Percentiles rank a stretch among this genome's conserved stretches.
Evolutionary conservation across 164 flowering plant genomes (phyloP).

Genomic region (Buxus sempervirens): DNA sequence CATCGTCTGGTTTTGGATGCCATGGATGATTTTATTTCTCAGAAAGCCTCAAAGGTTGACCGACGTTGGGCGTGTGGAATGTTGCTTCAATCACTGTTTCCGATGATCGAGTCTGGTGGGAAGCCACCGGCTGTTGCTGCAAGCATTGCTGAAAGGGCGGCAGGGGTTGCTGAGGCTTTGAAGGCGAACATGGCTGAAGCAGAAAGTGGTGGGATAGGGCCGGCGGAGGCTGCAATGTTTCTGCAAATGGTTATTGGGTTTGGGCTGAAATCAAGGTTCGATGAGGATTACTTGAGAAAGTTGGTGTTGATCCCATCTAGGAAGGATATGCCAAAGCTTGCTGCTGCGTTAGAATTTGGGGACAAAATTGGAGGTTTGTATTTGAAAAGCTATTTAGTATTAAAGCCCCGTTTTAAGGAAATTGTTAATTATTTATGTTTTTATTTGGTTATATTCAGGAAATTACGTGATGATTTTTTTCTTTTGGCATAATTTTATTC

Average conservation of each 20-base stretch:
- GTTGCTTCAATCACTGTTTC: constrained; percentile 41
- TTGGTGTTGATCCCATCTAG: constrained; percentile 41
- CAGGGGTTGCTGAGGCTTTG: constrained; percentile 31
- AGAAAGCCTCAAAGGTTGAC: constrained; percentile 31
- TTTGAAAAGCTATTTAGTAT: neutral
- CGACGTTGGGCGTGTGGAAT: constrained; percentile 57
- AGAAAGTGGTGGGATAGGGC: constrained; percentile 28
- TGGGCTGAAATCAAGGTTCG: constrained; percentile 37
- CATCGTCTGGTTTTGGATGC: constrained; percentile 40
- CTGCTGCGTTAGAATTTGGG: constrained; percentile 33
- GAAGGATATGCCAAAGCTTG: constrained; percentile 64
- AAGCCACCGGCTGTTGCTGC: constrained; percentile 25
- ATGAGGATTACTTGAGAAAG: constrained; percentile 41
- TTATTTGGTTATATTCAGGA: too few relatives aligned
- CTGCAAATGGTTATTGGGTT: constrained; percentile 48
- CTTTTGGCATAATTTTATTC: too few relatives aligned
- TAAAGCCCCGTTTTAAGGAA: neutral
- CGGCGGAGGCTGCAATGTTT: constrained; percentile 60
- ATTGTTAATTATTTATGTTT: neutral
- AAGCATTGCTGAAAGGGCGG: constrained; percentile 38
- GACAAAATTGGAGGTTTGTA: constrained; percentile 50
- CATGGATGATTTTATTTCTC: constrained; percentile 35
- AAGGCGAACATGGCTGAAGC: constrained; percentile 31
- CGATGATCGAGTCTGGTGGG: constrained; percentile 15
- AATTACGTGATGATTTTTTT: neutral